Conservation (phyloP, 108 stramenopile species). For the Nitzschia putrida region DNA sequence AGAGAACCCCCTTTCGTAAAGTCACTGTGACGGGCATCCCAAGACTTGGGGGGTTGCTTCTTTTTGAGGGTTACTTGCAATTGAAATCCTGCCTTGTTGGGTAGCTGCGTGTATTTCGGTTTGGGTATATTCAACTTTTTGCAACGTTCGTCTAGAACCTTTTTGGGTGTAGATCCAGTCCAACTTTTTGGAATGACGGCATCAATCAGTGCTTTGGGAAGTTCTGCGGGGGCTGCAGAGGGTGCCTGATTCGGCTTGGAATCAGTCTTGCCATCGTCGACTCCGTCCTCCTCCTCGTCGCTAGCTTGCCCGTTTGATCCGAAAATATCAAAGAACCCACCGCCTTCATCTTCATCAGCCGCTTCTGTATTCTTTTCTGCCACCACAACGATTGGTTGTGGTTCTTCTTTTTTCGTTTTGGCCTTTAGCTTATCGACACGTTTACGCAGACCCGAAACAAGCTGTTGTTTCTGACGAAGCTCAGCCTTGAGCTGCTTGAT, state of each 20-base stretch:
- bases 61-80: conserved; percentile 20
- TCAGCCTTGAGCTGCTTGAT: conserved; percentile 53
- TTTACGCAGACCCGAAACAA: conserved; percentile 34
- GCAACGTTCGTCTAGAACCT: conserved; percentile 58
- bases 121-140: conserved; percentile 51
- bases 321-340: conserved; percentile 15
- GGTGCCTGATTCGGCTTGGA: not conserved
- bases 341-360: conserved; percentile 28
- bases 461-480: conserved; percentile 50
- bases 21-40: conserved; percentile 10
- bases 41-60: not conserved
- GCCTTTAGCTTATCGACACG: conserved; percentile 48
- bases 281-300: conserved; percentile 6
- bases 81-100: conserved; percentile 32
- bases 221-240: not conserved
- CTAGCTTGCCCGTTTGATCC: not conserved
- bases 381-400: not conserved
- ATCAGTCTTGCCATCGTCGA: not conserved
- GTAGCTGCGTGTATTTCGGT: conserved; percentile 51
- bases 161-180: conserved; percentile 73
- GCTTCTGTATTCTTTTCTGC: conserved; percentile 15
- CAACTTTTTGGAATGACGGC: conserved; percentile 58
- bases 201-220: conserved; percentile 13
- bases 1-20: conserved; percentile 27
- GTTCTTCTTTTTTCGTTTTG: conserved; percentile 29